These are phyloP conservation scores for Diutina ranongensis DNA, from an alignment of 1,139 yeast species.

Conservation along the genomic window DNA sequence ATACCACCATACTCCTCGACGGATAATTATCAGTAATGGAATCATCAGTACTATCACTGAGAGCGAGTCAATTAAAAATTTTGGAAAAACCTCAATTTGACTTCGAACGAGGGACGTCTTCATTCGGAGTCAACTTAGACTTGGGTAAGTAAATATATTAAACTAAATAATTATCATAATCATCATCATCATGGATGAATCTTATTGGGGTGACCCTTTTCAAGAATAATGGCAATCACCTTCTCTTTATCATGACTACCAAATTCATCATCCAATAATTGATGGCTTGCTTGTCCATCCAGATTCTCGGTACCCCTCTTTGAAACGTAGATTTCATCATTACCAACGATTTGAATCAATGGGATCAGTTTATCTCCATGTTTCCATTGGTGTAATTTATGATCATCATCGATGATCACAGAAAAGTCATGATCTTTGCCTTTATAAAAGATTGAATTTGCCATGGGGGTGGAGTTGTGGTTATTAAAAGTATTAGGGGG, in stretches of 20 bases:
- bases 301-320: constrained; percentile 61
- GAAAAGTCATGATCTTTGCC: constrained; percentile 55
- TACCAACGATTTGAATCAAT: constrained; percentile 51
- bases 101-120: no score
- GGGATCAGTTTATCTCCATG: constrained; percentile 45
- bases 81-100: no score
- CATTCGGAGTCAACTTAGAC: no score
- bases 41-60: no score
- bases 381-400: constrained; percentile 35
- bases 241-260: constrained; percentile 38
- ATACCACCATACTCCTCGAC: constrained; percentile 1
- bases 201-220: constrained; percentile 33
- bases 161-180: no score
- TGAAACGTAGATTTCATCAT: constrained; percentile 51
- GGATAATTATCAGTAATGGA: neutral
- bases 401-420: constrained; percentile 48
- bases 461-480: neutral
- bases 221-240: constrained; percentile 42
- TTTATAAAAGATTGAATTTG: constrained; percentile 46
- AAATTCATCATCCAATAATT: constrained; percentile 54
- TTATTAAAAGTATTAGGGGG: neutral
- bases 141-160: no score
- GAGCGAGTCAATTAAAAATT: no score
- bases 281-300: constrained; percentile 61
- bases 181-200: neutral